Percentiles rank a stretch among this genome's conserved stretches.
phyloP scores from a whole-genome alignment of 495 filamentous ascomycete species.

The Aeminium ludgeri region DNA sequence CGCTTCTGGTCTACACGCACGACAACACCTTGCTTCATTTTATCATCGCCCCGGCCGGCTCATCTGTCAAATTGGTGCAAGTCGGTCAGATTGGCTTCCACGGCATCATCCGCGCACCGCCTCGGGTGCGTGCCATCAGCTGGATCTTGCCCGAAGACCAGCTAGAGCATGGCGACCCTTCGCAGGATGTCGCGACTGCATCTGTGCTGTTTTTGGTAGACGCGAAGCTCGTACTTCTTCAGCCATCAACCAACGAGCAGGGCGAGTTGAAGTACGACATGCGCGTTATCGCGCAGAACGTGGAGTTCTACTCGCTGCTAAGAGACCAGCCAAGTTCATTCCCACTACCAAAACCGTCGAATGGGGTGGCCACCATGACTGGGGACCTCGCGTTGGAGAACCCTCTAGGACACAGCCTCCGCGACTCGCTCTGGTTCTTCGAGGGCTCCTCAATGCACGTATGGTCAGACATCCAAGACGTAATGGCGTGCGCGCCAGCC shows the following conservation, averaged over 20 bases:
- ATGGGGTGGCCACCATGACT: not conserved
- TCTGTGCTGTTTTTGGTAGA: conserved; percentile 90
- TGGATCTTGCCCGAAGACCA: conserved; percentile 93
- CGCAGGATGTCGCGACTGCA: conserved; percentile 87
- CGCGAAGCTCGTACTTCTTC: conserved; percentile 83
- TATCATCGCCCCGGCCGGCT: conserved; percentile 50
- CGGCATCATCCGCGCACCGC: conserved; percentile 86
- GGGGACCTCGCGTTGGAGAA: not conserved
- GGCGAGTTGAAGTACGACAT: conserved; percentile 92
- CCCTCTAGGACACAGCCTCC: conserved; percentile 31
- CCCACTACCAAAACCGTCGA: conserved; percentile 20
- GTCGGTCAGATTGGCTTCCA: conserved; percentile 95
- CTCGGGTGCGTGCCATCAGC: conserved; percentile 78
- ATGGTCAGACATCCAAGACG: conserved; percentile 83
- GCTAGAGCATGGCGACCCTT: conserved; percentile 80
- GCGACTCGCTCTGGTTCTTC: conserved; percentile 88
- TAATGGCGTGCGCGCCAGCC: conserved; percentile 48
- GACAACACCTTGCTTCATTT: conserved; percentile 94
- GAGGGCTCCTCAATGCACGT: conserved; percentile 64
- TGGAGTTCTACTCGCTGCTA: conserved; percentile 87
- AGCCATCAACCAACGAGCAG: conserved; percentile 59
- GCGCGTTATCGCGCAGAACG: conserved; percentile 85
- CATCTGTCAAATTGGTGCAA: conserved; percentile 59
- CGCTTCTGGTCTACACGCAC: conserved; percentile 86
- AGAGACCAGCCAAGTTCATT: conserved; percentile 43